A percentile compares a stretch with the other conserved stretches of the same genome.
phyloP scores from a whole-genome alignment of 2,329 filamentous ascomycete species.

The Ceratocystis lukuohia region DNA sequence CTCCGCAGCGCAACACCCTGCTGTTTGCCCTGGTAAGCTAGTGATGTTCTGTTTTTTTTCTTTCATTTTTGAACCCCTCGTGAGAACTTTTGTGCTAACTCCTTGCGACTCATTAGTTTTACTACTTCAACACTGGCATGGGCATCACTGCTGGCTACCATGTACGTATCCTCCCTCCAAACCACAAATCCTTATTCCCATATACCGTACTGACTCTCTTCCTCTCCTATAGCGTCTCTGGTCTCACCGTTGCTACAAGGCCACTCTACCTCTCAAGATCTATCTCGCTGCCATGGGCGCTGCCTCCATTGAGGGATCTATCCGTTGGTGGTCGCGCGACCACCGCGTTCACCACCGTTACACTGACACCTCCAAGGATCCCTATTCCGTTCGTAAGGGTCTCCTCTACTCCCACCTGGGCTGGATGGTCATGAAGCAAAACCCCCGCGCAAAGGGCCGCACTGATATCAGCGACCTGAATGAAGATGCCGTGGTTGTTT shows the following conservation, averaged over 20 bases:
- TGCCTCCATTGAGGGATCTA: constrained; percentile 73
- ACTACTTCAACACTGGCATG: constrained; percentile 74
- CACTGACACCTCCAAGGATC: constrained; percentile 85
- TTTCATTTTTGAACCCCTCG: neutral
- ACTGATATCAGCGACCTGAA: constrained; percentile 82
- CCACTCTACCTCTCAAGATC: constrained; percentile 59
- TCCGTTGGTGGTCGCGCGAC: constrained; percentile 78
- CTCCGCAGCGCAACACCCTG: constrained; percentile 56
- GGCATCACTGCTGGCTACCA: constrained; percentile 58
- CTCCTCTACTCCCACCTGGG: constrained; percentile 66
- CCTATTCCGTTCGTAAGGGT: constrained; percentile 82
- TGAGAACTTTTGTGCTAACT: neutral
- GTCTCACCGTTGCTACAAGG: constrained; percentile 77
- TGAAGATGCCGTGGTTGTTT: constrained; percentile 71
- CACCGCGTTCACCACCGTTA: constrained; percentile 84
- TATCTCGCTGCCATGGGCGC: constrained; percentile 71
- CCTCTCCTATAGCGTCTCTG: constrained; percentile 50
- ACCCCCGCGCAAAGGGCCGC: constrained; percentile 75
- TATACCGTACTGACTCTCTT: neutral
- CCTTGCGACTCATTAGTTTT: neutral
- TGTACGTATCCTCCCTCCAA: constrained; percentile 7
- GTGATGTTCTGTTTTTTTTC: neutral
- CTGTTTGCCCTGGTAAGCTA: constrained; percentile 46
- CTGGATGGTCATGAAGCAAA: constrained; percentile 91
- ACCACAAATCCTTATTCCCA: neutral